A percentile compares a stretch with the other conserved stretches of the same genome.
Evolutionary conservation across 805 yeast genomes (phyloP).

Genomic region (Candida peoriensis): DNA sequence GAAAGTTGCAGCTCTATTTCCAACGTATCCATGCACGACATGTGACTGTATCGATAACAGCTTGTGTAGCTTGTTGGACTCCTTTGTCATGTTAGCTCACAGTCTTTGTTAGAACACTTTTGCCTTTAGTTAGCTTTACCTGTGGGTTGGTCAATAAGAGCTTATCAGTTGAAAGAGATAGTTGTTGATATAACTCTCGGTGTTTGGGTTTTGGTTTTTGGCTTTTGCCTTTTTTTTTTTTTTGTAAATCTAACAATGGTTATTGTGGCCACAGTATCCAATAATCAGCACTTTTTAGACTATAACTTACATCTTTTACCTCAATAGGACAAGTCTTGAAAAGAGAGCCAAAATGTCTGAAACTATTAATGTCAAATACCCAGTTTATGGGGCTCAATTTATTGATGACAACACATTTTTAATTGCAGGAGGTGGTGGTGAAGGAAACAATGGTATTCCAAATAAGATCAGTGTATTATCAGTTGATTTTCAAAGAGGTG

Average conservation of each 20-base stretch:
- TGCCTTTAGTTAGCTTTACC: no score
- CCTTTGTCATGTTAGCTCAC: not conserved
- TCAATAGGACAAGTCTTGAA: not conserved
- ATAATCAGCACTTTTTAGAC: no score
- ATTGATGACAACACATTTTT: conserved; percentile 54
- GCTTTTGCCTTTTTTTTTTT: not conserved
- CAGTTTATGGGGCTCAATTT: conserved; percentile 77
- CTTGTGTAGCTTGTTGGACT: conserved; percentile 9
- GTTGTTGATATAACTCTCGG: no score
- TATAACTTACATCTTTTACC: no score
- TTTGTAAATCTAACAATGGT: no score
- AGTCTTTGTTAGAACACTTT: no score
- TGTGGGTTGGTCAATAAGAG: no score
- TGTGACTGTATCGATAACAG: conserved; percentile 74
- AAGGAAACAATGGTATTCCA: conserved; percentile 83
- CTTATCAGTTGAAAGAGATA: no score
- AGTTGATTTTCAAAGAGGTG: conserved; percentile 45
- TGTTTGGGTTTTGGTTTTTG: not conserved
- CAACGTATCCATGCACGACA: conserved; percentile 94
- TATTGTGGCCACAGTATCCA: no score
- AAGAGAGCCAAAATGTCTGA: not conserved
- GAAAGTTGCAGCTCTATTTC: conserved; percentile 85
- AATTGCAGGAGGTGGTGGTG: conserved; percentile 95
- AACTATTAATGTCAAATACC: conserved; percentile 36
- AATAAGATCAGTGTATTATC: conserved; percentile 70